Percentiles rank a stretch among this genome's conserved stretches.
phyloP scores from a whole-genome alignment of 345 rosid species.

The Lenwebbia sp. region DNA sequence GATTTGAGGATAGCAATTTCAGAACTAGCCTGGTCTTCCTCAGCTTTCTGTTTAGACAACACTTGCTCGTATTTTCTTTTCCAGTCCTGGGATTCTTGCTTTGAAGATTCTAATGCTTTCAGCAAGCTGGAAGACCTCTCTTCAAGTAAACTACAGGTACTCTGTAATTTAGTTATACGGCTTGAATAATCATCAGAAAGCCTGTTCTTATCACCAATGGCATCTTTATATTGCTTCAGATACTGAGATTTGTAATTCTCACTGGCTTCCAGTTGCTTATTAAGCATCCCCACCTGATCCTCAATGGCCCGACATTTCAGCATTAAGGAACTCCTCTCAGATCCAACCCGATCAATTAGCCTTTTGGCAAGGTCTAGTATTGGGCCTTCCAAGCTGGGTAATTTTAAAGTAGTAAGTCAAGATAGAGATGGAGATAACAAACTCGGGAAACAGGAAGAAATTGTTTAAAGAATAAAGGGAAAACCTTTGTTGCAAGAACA shows the following conservation, averaged over 20 bases:
- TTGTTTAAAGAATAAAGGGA: background rate
- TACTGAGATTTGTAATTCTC: slow-evolving; percentile 76
- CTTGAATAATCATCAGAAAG: slow-evolving; percentile 70
- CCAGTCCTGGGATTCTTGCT: slow-evolving; percentile 69
- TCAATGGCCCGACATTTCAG: slow-evolving; percentile 79
- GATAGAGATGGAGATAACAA: background rate
- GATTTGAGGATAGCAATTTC: slow-evolving; percentile 77
- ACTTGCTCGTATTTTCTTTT: slow-evolving; percentile 64
- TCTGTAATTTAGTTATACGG: slow-evolving; percentile 69
- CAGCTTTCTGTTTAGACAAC: slow-evolving; percentile 66
- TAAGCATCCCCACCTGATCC: slow-evolving; percentile 68
- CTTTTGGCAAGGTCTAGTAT: slow-evolving; percentile 72
- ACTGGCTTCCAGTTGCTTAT: slow-evolving; percentile 81
- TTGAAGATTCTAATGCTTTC: slow-evolving; percentile 63
- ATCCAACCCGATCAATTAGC: slow-evolving; percentile 66
- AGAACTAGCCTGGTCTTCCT: slow-evolving; percentile 58
- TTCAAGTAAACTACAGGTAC: slow-evolving; percentile 61
- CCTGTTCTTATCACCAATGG: slow-evolving; percentile 82
- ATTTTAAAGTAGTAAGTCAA: background rate
- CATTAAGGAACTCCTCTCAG: slow-evolving; percentile 70
- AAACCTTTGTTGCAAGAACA: slow-evolving; percentile 83
- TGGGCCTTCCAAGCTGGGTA: slow-evolving; percentile 85
- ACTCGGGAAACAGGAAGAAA: background rate
- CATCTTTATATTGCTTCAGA: slow-evolving; percentile 87
- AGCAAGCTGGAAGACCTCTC: slow-evolving; percentile 72